These are phyloP conservation scores for Apiotrichum montevideense DNA, from an alignment of 1,284 basidiomycete genomes.

Conservation along the genomic window DNA sequence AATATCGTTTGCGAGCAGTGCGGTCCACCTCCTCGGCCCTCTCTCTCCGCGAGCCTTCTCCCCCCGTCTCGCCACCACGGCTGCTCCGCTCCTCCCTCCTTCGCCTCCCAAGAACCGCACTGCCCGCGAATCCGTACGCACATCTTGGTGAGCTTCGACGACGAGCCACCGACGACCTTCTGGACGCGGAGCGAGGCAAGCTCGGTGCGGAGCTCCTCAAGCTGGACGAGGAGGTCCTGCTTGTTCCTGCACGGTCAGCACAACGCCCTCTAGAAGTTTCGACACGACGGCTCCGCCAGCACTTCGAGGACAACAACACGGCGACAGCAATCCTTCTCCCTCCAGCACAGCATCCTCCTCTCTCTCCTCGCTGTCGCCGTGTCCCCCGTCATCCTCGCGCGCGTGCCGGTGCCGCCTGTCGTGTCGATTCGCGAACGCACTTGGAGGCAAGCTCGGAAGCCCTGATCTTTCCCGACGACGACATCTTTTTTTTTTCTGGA, in stretches of 20 bases:
- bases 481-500: slow-evolving; percentile 28
- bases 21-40: too few relatives aligned
- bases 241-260: slow-evolving; percentile 57
- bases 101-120: neutral
- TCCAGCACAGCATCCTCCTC: neutral
- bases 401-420: neutral
- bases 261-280: neutral
- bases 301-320: neutral
- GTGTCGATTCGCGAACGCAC: slow-evolving; percentile 25
- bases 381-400: neutral
- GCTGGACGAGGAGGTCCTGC: slow-evolving; percentile 93
- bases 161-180: slow-evolving; percentile 95
- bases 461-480: slow-evolving; percentile 62
- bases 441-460: slow-evolving; percentile 98
- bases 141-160: slow-evolving; percentile 97
- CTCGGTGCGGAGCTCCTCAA: slow-evolving; percentile 92
- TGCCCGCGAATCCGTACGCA: slow-evolving; percentile 50
- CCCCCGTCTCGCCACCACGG: neutral
- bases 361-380: neutral
- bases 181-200: slow-evolving; percentile 89
- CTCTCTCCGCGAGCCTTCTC: neutral
- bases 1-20: neutral
- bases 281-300: neutral
- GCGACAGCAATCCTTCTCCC: neutral
- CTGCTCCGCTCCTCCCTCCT: neutral